Evolutionary conservation across 306 rosid species (phyloP).

Genomic region (Dalbergia cultrata): DNA sequence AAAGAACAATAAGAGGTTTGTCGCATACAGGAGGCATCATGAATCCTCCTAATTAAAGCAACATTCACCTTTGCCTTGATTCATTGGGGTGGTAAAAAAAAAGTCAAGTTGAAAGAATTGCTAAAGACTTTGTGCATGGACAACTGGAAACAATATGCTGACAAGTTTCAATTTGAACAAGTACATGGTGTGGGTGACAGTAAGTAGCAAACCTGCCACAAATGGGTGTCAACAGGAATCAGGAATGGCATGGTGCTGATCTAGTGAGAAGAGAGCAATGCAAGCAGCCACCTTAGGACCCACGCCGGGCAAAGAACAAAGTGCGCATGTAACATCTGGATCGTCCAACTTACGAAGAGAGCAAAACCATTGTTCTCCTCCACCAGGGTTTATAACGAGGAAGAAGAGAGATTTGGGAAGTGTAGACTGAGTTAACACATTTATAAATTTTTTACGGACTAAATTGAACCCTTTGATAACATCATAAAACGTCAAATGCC

Average conservation of each 20-base stretch:
- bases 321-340: constrained; percentile 65
- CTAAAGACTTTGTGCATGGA: neutral
- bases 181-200: neutral
- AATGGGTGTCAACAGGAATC: constrained; percentile 97
- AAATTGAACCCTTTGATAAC: too few species aligned
- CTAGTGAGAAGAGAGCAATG: constrained; percentile 93
- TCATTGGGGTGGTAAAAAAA: neutral
- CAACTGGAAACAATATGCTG: neutral
- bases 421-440: too few species aligned
- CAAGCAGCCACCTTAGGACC: constrained; percentile 99
- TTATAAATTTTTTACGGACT: too few species aligned
- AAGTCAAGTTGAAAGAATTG: neutral
- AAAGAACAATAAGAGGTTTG: constrained; percentile 69
- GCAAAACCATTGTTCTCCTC: constrained; percentile 88
- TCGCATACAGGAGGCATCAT: neutral
- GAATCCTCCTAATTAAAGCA: neutral
- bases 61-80: neutral
- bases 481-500: too few species aligned
- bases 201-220: constrained; percentile 77
- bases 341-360: constrained; percentile 77
- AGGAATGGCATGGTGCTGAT: constrained; percentile 95
- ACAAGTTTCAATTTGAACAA: neutral
- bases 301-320: constrained; percentile 82
- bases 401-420: too few species aligned
- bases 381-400: constrained; percentile 46